These are phyloP conservation scores for Lentinus brumalis DNA, from an alignment of 768 basidiomycete species.

Conservation along the genomic window DNA sequence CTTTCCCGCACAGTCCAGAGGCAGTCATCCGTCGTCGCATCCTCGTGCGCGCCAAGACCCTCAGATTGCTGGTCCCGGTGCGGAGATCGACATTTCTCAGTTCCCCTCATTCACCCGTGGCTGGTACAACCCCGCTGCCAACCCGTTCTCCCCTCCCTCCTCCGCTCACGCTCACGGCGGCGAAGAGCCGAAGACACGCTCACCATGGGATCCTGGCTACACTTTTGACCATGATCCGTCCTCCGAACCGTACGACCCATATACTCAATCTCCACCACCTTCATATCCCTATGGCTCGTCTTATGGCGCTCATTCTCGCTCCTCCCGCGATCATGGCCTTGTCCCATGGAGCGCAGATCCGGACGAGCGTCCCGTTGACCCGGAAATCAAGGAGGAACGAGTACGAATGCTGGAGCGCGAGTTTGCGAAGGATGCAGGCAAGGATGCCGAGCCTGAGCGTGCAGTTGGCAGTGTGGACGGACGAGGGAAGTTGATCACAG, in stretches of 20 bases:
- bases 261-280: constrained; percentile 33
- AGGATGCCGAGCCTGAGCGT: constrained; percentile 50
- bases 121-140: constrained; percentile 47
- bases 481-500: constrained; percentile 60
- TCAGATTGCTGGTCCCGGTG: constrained; percentile 25
- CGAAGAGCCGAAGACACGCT: constrained; percentile 21
- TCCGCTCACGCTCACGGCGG: constrained; percentile 15
- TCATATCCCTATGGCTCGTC: constrained; percentile 26
- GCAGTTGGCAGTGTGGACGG: constrained; percentile 60
- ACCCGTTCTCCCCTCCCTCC: constrained; percentile 8
- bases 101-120: constrained; percentile 66
- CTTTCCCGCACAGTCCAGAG: constrained; percentile 28
- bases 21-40: constrained; percentile 15
- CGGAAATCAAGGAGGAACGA: constrained; percentile 64
- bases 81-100: constrained; percentile 59
- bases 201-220: constrained; percentile 39
- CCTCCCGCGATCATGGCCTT: constrained; percentile 36
- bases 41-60: constrained; percentile 14
- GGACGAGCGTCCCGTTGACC: constrained; percentile 44
- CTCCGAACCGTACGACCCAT: constrained; percentile 28
- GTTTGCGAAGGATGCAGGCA: constrained; percentile 46
- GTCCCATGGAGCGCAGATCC: constrained; percentile 58
- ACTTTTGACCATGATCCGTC: constrained; percentile 31
- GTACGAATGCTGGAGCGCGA: constrained; percentile 72
- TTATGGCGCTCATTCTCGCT: constrained; percentile 38